Evolutionary conservation across 2,329 filamentous ascomycete genomes (phyloP), one percentile per base, ranked within the genome.

Genomic region (Cytospora piceicola): DNA sequence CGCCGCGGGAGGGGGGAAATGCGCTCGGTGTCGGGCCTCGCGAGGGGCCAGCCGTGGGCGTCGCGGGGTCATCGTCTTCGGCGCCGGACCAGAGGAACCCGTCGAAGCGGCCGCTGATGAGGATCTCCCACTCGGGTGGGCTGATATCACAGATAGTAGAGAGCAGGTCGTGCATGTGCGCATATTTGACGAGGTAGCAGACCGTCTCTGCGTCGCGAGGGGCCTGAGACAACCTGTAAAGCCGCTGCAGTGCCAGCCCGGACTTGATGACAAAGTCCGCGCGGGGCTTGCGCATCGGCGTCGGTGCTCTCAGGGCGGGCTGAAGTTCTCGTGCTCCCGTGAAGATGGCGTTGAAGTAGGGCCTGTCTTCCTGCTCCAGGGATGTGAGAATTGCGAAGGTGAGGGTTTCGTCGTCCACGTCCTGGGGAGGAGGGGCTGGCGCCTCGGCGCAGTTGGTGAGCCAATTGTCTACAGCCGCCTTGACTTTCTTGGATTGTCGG

Each of bases 21-120:
- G 80, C 79, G 58, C 80, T 81, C 0, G 87, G 87, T 2, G 85
- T 89, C 66, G 77, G 82, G 69, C 78, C 85, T 73, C 82, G 80
- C 61, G 82, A 87, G 61, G 78, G 75, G 36, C 74, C 73, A 60
- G 76, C 72, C 71, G 77, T 58, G 68, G 78, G 64, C 70, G 74
- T 72, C 9, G 73, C 70, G 34, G 72, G 69, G 30, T 76, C 73
- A 52, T 83, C 81, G 30, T 85, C 84, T n/a, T 97, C 94, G 8
- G 92, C 93, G 27, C 94, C 94, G 54, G 93, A 96, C 88, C 94
- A 96, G 24, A 97, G 83, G 78, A 98, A 98, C 4, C 94, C 94
- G 74, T 97, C 94, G 72, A 98, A 98, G 32, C 94, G 90, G 32
- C 94, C 94, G 0, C 94, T 97, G 5, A 90, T 92, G 15, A 98